Evolutionary conservation across 148 eudicot genomes (phyloP).

Genomic region (Chenopodium album): DNA sequence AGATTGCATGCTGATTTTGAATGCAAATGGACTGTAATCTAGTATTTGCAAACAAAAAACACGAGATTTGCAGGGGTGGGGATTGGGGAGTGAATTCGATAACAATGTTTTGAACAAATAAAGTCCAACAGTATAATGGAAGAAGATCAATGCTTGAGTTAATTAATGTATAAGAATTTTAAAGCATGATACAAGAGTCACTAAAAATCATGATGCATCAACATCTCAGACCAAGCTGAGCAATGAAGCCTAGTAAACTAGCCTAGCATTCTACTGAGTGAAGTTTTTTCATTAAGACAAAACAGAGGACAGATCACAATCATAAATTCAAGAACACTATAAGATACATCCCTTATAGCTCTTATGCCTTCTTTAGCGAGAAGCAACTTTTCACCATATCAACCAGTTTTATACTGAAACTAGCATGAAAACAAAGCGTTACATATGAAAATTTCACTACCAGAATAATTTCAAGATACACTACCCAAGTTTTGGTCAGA

Average conservation of each 20-base stretch:
- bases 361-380: background rate
- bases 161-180: background rate
- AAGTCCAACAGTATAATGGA: background rate
- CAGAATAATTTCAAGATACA: background rate
- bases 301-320: background rate
- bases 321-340: background rate
- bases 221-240: background rate
- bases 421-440: background rate
- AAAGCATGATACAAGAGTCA: background rate
- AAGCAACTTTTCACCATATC: background rate
- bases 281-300: background rate
- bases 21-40: background rate
- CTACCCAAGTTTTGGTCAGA: background rate
- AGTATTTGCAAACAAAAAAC: background rate
- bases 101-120: too few species aligned
- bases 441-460: background rate
- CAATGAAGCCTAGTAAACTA: background rate
- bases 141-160: background rate
- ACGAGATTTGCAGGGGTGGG: background rate
- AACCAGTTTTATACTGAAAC: background rate
- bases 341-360: background rate
- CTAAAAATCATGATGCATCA: background rate
- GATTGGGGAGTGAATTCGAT: too few species aligned
- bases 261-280: background rate
- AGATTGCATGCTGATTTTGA: background rate